Percentiles rank a stretch among this genome's conserved stretches.
These are phyloP conservation scores for Kingdonia uniflora DNA, from an alignment of 164 flowering plant genomes.

Conservation along the genomic window DNA sequence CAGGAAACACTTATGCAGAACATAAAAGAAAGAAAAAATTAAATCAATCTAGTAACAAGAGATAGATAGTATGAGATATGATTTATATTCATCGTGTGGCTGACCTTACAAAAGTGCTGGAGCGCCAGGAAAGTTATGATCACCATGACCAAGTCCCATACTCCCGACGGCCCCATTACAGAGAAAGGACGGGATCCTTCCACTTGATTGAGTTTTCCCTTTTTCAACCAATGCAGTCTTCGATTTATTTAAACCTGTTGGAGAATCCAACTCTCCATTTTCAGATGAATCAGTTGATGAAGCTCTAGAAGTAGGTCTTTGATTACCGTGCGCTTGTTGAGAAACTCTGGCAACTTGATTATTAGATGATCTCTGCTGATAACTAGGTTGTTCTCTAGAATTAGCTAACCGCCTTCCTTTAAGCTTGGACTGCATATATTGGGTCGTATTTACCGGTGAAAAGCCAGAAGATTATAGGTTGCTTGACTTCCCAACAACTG, in stretches of 20 bases:
- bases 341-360: constrained; percentile 40
- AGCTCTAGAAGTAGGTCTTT: constrained; percentile 38
- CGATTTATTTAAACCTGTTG: constrained; percentile 45
- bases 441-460: constrained; percentile 21
- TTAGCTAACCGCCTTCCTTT: constrained; percentile 67
- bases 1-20: no score
- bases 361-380: constrained; percentile 30
- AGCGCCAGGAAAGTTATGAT: constrained; percentile 62
- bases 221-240: constrained; percentile 50
- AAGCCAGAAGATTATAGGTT: constrained; percentile 31
- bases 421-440: constrained; percentile 24
- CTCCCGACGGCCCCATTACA: constrained; percentile 33
- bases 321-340: constrained; percentile 26
- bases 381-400: constrained; percentile 30
- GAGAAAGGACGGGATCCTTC: constrained; percentile 47
- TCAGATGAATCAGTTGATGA: constrained; percentile 36
- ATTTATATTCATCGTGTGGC: background rate
- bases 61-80: no score
- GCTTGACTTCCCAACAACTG: constrained; percentile 32
- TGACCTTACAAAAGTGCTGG: constrained; percentile 80
- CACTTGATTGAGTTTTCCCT: constrained; percentile 60
- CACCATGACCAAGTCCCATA: constrained; percentile 57
- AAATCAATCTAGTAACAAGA: no score
- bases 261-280: constrained; percentile 38
- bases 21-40: no score